Evolutionary conservation across 2,329 filamentous ascomycete species (phyloP), one percentile per base, ranked within the genome.

Genomic region (Ceratocystis smalleyi): DNA sequence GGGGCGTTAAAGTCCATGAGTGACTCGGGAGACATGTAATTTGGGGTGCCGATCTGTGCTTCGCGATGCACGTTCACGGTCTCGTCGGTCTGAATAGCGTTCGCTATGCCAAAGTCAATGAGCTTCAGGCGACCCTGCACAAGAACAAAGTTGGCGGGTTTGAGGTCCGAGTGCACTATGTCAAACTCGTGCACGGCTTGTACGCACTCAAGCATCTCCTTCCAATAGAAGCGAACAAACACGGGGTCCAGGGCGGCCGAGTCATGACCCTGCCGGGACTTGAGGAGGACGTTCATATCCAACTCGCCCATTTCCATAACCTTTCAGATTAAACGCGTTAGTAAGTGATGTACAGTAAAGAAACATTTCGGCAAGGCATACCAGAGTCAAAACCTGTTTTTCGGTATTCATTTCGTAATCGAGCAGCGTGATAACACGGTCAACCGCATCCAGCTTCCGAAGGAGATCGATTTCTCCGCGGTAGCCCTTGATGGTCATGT

Each of bases 41-140:
- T 99, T 2, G 94, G 91, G 0, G 94, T 99, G 65, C 95, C 94
- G 68, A 97, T 86, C 75, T 97, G 91, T 10, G 87, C 89, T 72
- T 99, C 94, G 65, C 94, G 88, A 75, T 99, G 94, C 10, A 99
- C 91, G 69, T 99, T 99, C 74, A 96, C 88, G 0, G 94, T 99
- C 75, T 96, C 85, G 72, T 97, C 94, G 0, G 86, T 89, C 75
- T 95, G 88, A 70, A 99, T 99, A 61, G 94, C 91, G 71, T 96
- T 96, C 65, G 94, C 94, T 71, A 99, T 99, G 70, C 94, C 94
- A 73, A 99, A 99, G 75, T 99, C 94, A 71, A 99, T 99, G 65
- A 99, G 82, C 74, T 99, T 99, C 45, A 99, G 79, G 30, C 87
- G 83, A 27, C 94, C 94, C 71, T 91, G 85, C 19, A 96, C 91